Conservation (phyloP, 257 asterid species). For the Scutellaria galericulata region DNA sequence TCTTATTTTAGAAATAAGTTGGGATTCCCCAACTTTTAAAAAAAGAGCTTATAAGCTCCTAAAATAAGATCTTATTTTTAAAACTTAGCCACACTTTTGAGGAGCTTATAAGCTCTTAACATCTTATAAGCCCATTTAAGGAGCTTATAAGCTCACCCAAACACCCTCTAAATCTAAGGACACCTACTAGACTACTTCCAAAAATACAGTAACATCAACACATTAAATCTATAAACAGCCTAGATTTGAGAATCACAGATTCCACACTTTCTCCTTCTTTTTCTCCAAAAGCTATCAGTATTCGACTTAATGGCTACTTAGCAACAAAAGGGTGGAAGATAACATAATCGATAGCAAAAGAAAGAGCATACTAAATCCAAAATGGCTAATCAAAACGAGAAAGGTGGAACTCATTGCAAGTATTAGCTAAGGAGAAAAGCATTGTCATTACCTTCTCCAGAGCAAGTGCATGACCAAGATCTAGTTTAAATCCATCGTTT, state of each 20-base stretch:
- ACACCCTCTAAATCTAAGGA: too few species aligned
- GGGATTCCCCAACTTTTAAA: too few species aligned
- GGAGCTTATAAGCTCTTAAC: too few species aligned
- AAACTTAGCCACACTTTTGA: too few species aligned
- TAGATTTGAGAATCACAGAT: background rate
- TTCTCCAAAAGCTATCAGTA: background rate
- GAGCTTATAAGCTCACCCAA: too few species aligned
- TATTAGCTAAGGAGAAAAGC: constrained; percentile 6
- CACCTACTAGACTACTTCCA: too few species aligned
- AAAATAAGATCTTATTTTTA: too few species aligned
- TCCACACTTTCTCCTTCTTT: background rate
- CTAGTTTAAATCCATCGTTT: constrained; percentile 81
- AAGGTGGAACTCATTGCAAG: background rate
- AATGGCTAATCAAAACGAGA: background rate
- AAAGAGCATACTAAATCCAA: background rate
- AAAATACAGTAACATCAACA: background rate
- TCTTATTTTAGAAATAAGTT: too few species aligned
- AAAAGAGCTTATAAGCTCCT: too few species aligned
- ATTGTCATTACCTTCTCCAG: constrained; percentile 75
- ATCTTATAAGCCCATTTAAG: too few species aligned
- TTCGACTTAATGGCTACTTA: background rate
- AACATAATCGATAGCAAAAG: background rate
- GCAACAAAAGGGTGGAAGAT: background rate
- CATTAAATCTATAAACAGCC: background rate
- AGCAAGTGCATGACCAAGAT: constrained; percentile 74